Evolutionary conservation across 2,329 filamentous ascomycete species (phyloP).

Genomic region (Exophiala alcalophila): DNA sequence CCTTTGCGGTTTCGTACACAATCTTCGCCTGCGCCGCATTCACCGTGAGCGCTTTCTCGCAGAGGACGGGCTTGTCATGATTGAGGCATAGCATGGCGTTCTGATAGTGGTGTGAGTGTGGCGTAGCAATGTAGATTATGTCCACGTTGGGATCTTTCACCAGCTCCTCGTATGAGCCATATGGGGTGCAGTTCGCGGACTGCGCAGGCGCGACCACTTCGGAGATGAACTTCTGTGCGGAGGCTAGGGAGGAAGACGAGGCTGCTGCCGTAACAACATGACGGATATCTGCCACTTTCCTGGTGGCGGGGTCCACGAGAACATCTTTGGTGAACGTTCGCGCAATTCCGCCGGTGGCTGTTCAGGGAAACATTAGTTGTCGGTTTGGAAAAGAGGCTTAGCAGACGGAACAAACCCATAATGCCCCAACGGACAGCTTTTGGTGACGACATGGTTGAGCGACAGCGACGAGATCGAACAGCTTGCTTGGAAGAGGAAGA

Average conservation of each 20-base stretch:
- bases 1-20: constrained; percentile 67
- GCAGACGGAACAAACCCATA: constrained; percentile 18
- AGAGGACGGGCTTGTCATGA: constrained; percentile 82
- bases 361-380: constrained; percentile 4
- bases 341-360: constrained; percentile 47
- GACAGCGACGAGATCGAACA: too few species aligned
- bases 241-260: constrained; percentile 68
- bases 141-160: constrained; percentile 76
- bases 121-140: constrained; percentile 84
- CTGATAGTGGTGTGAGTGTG: constrained; percentile 90
- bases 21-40: constrained; percentile 73
- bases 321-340: constrained; percentile 72
- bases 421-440: constrained; percentile 29
- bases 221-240: constrained; percentile 70
- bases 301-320: constrained; percentile 66
- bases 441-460: constrained; percentile 16
- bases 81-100: constrained; percentile 81
- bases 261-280: constrained; percentile 78
- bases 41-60: constrained; percentile 86
- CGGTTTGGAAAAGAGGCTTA: not conserved
- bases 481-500: too few species aligned
- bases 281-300: constrained; percentile 67
- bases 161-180: constrained; percentile 78
- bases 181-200: constrained; percentile 60
- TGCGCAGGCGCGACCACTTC: constrained; percentile 61